Evolutionary conservation across 192 early-diverging fungal genomes (phyloP), one percentile per base, ranked within the genome.

Genomic region (Phlyctochytrium bullatum): DNA sequence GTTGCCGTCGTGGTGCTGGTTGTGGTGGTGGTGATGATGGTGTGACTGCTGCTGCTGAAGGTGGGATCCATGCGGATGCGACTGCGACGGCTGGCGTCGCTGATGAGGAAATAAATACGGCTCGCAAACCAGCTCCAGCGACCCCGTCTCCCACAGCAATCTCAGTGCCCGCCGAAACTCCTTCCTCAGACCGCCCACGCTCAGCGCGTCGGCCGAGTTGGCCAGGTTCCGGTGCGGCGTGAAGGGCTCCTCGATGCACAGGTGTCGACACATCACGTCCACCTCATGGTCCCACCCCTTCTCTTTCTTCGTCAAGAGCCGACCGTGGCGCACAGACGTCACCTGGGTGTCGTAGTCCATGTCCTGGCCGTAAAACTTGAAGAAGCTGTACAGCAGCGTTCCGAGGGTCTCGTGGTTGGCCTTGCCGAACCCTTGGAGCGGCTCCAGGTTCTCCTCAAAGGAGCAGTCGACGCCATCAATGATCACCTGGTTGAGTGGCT

Each of bases 201-300:
- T 87, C 0, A 80, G 76, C 28, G 78, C 83, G 75, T 96, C 94
- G 1, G 92, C 92, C 25, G 90, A 92, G 63, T 98, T 95, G 0
- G 91, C 95, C 1, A 98, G 81, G 56, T 98, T 98, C 33, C 94
- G 82, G 64, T 84, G 82, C 0, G 89, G 88, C 66, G 92, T 88
- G 67, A 98, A 93, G 3, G 95, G 95, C 76, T 97, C 95, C 65
- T 98, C 96, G 16, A 97, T 88, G 72, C 95, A 94, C 24, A 98
- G 79, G 52, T 90, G 73, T 34, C 83, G 80, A 64, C 85, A 88
- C 17, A 83, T 74, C 29, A 80, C 80, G 29, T 86, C 87, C 1
- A 88, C 69, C 17, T 88, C 89, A 2, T 62, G 36, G 65, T 95
- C 87, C 95, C 96, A 98, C 16, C 89, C 90, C 74, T 95, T 96